phyloP scores from a whole-genome alignment of 768 basidiomycete species.

The Lactifluus pinguis region DNA sequence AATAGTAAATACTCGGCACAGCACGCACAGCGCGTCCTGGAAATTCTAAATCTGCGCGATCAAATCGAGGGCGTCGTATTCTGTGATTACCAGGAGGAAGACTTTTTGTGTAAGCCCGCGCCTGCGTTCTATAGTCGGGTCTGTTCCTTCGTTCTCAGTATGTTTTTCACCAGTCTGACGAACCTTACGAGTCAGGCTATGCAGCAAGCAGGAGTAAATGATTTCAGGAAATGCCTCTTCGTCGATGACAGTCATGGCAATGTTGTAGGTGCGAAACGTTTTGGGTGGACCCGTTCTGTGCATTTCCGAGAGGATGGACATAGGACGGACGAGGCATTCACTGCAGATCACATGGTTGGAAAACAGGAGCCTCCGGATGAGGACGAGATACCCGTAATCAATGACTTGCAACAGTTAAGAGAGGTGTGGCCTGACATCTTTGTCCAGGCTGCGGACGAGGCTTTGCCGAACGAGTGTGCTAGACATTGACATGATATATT shows the following conservation, averaged over 20 bases:
- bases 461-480: background rate
- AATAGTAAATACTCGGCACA: slow-evolving; percentile 24
- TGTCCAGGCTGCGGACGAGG: slow-evolving; percentile 23
- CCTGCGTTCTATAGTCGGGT: slow-evolving; percentile 60
- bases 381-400: slow-evolving; percentile 45
- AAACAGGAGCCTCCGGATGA: slow-evolving; percentile 23
- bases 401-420: slow-evolving; percentile 56
- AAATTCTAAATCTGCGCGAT: slow-evolving; percentile 63
- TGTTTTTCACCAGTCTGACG: background rate
- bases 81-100: slow-evolving; percentile 60
- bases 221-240: slow-evolving; percentile 68
- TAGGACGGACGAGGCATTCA: slow-evolving; percentile 55
- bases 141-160: slow-evolving; percentile 2
- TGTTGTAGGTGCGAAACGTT: slow-evolving; percentile 50
- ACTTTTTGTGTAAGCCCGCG: slow-evolving; percentile 80
- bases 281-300: slow-evolving; percentile 67
- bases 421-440: slow-evolving; percentile 72
- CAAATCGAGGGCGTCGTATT: slow-evolving; percentile 66
- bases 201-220: slow-evolving; percentile 45
- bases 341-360: slow-evolving; percentile 35
- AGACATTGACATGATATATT: background rate
- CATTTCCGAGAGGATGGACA: slow-evolving; percentile 69
- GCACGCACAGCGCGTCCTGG: slow-evolving; percentile 77
- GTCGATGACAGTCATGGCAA: slow-evolving; percentile 71
- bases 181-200: slow-evolving; percentile 45